These are phyloP conservation scores for Syncephalis fuscata DNA, from an alignment of 371 early-diverging fungal species.

Conservation along the genomic window DNA sequence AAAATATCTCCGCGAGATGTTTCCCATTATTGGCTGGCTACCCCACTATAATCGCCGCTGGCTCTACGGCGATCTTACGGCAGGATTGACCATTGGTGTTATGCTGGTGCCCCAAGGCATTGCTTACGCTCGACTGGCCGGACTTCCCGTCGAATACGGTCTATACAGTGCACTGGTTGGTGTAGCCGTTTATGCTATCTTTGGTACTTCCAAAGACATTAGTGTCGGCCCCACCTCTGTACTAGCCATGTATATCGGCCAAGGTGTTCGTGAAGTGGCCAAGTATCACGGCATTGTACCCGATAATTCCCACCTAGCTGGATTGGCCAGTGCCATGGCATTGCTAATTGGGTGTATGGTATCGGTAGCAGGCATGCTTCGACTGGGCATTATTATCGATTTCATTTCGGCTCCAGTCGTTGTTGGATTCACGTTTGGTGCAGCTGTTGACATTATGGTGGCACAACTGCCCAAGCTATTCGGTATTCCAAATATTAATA, in stretches of 20 bases:
- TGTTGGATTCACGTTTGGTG: conserved; percentile 51
- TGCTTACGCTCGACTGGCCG: conserved; percentile 72
- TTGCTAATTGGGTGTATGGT: conserved; percentile 29
- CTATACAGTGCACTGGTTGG: conserved; percentile 76
- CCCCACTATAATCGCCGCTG: conserved; percentile 29
- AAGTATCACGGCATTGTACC: background rate
- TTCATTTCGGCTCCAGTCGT: conserved; percentile 61
- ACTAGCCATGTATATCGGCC: conserved; percentile 48
- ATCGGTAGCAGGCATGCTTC: conserved; percentile 47
- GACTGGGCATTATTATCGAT: conserved; percentile 68
- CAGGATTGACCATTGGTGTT: conserved; percentile 70
- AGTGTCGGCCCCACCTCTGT: conserved; percentile 83
- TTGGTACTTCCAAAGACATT: conserved; percentile 74
- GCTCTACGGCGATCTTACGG: conserved; percentile 63
- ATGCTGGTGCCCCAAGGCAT: conserved; percentile 72
- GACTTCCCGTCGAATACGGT: conserved; percentile 68
- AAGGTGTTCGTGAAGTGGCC: conserved; percentile 31
- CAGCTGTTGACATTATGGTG: conserved; percentile 51
- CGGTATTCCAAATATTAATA: conserved; percentile 42
- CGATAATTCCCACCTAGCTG: background rate
- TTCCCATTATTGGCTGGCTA: conserved; percentile 9
- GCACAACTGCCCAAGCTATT: conserved; percentile 51
- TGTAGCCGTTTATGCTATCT: conserved; percentile 49
- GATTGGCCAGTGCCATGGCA: conserved; percentile 1
- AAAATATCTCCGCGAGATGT: background rate